Evolutionary conservation across 2,329 filamentous ascomycete species (phyloP), one percentile per base, ranked within the genome.

Genomic region (Exophiala phaeomuriformis): DNA sequence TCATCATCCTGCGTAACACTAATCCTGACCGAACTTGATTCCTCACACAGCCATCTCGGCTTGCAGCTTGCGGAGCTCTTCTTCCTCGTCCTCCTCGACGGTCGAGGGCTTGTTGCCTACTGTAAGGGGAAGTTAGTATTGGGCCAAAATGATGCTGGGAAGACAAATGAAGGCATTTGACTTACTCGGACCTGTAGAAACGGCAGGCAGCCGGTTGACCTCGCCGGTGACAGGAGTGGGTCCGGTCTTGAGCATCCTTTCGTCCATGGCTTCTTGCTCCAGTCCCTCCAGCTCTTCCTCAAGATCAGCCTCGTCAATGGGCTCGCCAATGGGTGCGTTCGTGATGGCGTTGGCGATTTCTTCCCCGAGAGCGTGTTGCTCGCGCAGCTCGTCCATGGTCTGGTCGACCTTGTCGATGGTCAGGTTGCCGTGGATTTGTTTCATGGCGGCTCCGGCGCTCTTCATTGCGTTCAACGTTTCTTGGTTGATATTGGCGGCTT

Each of bases 401-500:
- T 88, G 80, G 70, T 97, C 91, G 59, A 98, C 91, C 74, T 94
- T 93, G 65, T 96, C 90, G 60, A 93, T 87, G 46, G 88, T 95
- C 61, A 97, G 82, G 60, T 87, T 87, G 64, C 84, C 85, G 69
- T 97, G 90, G 64, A 98, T 98, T 60, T 85, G 77, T 75, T 90
- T 86, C 90, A 98, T 97, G 35, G 91, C 93, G 57, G 83, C 76
- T 61, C 88, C 84, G 7, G 93, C 91, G 68, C 85, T 85, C 80
- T 95, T 85, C 90, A 98, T 96, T 5, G 90, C 91, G 63, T 85
- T 81, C 61, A 97, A 77, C 8, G 93, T 98, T 77, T 96, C 90
- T 73, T 91, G 85, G 78, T 98, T 98, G 77, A 98, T 96, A 70
- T 97, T 98, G 58, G 93, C 93, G 45, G 90, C 89, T 73, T 98